These are phyloP conservation scores for Nelumbo lutea DNA, from an alignment of 164 flowering plant species.

Conservation along the genomic window DNA sequence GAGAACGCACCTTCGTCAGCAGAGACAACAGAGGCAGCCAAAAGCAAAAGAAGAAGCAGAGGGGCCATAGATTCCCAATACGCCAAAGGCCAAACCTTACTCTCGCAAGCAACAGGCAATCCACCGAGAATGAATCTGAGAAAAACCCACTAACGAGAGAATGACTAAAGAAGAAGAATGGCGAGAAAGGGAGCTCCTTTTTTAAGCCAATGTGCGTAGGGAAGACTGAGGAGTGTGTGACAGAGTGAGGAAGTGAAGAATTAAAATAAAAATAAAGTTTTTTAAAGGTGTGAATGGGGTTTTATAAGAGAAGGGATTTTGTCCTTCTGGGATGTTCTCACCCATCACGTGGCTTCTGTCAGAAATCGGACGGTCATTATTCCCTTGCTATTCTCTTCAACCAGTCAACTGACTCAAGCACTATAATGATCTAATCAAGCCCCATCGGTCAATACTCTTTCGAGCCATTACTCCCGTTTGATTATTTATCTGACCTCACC, in stretches of 20 bases:
- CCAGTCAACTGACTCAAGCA: background rate
- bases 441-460: too few relatives aligned
- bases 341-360: constrained; percentile 1
- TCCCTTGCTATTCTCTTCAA: background rate
- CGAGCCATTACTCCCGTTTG: too few relatives aligned
- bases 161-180: background rate
- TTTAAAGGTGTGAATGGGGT: background rate
- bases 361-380: constrained; percentile 15
- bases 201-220: background rate
- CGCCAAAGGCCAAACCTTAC: background rate
- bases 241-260: background rate
- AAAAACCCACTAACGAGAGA: constrained; percentile 11
- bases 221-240: background rate
- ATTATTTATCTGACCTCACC: too few relatives aligned
- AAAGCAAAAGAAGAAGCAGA: constrained; percentile 32
- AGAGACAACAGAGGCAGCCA: constrained; percentile 29
- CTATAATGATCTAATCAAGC: too few relatives aligned
- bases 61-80: constrained; percentile 24
- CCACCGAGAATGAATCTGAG: background rate
- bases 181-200: background rate
- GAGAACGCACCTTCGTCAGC: constrained; percentile 50
- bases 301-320: constrained; percentile 7
- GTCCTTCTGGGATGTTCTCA: constrained; percentile 4
- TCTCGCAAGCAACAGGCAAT: constrained; percentile 2
- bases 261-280: background rate